phyloP scores from a whole-genome alignment of 768 basidiomycete species.

The Thelephora ganbajun region DNA sequence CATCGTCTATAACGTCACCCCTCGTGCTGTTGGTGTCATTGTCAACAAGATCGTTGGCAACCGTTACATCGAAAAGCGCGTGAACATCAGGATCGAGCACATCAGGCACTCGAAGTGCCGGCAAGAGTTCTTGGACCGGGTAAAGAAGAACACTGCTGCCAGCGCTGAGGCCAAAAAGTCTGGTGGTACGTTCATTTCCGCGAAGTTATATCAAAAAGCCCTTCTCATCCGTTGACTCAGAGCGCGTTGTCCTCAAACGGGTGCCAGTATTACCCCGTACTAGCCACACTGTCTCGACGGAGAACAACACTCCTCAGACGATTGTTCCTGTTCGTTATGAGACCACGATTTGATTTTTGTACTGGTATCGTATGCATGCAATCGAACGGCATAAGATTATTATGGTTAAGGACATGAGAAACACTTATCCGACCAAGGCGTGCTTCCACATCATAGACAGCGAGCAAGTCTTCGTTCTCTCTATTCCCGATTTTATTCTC shows the following conservation, averaged over 20 bases:
- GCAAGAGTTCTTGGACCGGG: conserved; percentile 93
- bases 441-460: too few relatives aligned
- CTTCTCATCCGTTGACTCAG: conserved; percentile 22
- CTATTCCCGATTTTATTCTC: too few relatives aligned
- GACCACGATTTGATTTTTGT: conserved; percentile 69
- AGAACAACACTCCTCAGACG: conserved; percentile 79
- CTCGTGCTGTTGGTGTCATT: conserved; percentile 88
- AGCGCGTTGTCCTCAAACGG: conserved; percentile 76
- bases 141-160: conserved; percentile 78
- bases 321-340: conserved; percentile 90
- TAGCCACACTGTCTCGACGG: conserved; percentile 56
- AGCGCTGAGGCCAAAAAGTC: conserved; percentile 80
- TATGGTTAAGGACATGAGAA: too few relatives aligned
- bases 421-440: too few relatives aligned
- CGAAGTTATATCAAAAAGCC: conserved; percentile 2
- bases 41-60: conserved; percentile 98
- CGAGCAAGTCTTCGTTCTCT: too few relatives aligned
- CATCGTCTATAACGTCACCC: conserved; percentile 97
- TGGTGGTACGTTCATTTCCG: conserved; percentile 40
- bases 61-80: conserved; percentile 98
- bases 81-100: conserved; percentile 96
- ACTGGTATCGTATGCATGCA: too few relatives aligned
- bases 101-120: conserved; percentile 93
- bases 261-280: conserved; percentile 73
- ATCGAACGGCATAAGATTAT: too few relatives aligned